Conservation (phyloP, 169 alveolate species). For the Amoebophrya sp. region DNA sequence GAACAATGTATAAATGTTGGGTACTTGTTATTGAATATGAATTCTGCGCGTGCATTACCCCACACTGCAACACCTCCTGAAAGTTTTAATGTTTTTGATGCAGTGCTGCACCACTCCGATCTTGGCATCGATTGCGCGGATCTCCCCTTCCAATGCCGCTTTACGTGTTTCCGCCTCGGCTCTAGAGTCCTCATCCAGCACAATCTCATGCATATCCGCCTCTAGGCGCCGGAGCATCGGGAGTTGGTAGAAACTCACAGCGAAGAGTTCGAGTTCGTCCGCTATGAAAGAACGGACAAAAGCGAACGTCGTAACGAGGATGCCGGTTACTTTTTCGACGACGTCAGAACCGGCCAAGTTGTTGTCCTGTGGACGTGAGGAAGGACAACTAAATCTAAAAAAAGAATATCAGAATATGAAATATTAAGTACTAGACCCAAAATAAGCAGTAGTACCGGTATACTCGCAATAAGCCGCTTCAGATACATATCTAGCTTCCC, state of each 20-base stretch:
- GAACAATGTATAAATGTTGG: too few relatives aligned
- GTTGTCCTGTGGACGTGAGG: neutral
- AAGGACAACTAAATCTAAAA: too few relatives aligned
- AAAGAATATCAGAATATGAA: neutral
- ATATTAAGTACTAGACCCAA: neutral
- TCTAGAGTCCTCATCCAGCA: neutral
- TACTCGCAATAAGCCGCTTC: neutral
- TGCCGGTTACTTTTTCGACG: conserved; percentile 16
- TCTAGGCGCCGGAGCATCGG: conserved; percentile 34
- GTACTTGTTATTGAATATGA: too few relatives aligned
- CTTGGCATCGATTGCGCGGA: neutral
- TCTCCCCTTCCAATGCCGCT: neutral
- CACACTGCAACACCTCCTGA: neutral
- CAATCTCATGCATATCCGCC: conserved; percentile 34
- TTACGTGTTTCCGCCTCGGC: neutral
- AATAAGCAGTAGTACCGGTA: too few relatives aligned
- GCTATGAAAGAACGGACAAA: neutral
- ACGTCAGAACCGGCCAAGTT: neutral
- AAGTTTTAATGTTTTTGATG: neutral
- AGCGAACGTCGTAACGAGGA: conserved; percentile 23
- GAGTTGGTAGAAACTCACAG: conserved; percentile 34
- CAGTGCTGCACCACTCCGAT: neutral
- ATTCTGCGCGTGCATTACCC: too few relatives aligned
- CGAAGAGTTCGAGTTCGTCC: conserved; percentile 5
- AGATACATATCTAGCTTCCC: neutral